Evolutionary conservation across 345 rosid genomes (phyloP).

Genomic region (Gynandropsis gynandra): DNA sequence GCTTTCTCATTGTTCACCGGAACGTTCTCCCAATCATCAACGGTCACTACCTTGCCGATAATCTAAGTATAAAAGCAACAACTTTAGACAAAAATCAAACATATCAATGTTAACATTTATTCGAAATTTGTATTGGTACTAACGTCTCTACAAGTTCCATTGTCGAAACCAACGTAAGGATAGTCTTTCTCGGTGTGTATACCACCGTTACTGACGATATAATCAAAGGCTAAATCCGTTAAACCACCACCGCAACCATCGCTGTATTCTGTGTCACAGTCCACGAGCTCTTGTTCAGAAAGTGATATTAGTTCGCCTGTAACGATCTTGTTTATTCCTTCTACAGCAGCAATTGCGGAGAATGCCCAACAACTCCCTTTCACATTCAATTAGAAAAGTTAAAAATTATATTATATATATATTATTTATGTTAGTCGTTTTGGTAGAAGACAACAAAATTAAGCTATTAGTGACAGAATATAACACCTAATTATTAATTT

Average conservation of each 20-base stretch:
- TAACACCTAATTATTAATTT: too few relatives aligned
- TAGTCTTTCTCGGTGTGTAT: slow-evolving; percentile 56
- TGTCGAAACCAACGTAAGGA: slow-evolving; percentile 40
- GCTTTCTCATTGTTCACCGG: slow-evolving; percentile 44
- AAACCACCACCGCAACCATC: slow-evolving; percentile 58
- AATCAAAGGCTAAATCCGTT: slow-evolving; percentile 56
- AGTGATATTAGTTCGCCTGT: slow-evolving; percentile 45
- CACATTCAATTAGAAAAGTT: too few relatives aligned
- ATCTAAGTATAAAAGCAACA: too few relatives aligned
- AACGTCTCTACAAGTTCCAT: too few relatives aligned
- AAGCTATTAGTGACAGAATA: too few relatives aligned
- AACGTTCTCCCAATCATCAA: slow-evolving; percentile 55
- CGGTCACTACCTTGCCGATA: slow-evolving; percentile 28
- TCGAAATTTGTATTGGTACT: too few relatives aligned
- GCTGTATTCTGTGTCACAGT: slow-evolving; percentile 34
- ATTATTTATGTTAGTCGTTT: too few relatives aligned
- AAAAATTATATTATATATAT: too few relatives aligned
- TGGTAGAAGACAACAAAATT: too few relatives aligned
- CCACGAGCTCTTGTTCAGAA: slow-evolving; percentile 66
- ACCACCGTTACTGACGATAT: slow-evolving; percentile 57
- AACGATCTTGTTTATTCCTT: slow-evolving; percentile 53
- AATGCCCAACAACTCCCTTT: slow-evolving; percentile 80
- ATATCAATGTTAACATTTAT: too few relatives aligned
- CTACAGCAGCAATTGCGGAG: slow-evolving; percentile 58
- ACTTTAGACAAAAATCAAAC: too few relatives aligned